Percentiles rank a stretch among this genome's conserved stretches.
These are phyloP conservation scores for Noccaea bulbosa DNA, from an alignment of 345 rosid species.

Conservation along the genomic window DNA sequence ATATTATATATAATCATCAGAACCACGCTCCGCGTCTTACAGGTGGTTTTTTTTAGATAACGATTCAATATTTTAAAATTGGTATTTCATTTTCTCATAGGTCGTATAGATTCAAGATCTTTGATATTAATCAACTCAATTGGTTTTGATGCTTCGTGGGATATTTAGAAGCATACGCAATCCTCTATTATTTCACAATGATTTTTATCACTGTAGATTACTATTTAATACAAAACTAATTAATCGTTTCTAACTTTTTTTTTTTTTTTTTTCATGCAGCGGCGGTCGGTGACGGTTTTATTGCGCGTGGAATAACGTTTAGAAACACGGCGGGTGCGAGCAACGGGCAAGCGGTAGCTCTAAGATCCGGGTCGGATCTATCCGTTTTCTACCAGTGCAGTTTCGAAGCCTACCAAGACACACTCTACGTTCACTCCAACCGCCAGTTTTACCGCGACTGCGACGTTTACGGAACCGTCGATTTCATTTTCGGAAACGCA, in stretches of 20 bases:
- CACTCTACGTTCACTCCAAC: constrained; percentile 65
- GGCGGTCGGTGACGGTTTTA: constrained; percentile 62
- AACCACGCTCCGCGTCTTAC: neutral
- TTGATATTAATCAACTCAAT: neutral
- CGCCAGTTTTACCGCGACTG: constrained; percentile 72
- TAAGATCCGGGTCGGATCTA: constrained; percentile 70
- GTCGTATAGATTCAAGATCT: too few species aligned
- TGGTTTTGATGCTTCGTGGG: neutral
- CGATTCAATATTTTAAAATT: too few species aligned
- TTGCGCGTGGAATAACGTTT: constrained; percentile 64
- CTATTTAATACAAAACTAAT: neutral
- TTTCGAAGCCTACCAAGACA: constrained; percentile 70
- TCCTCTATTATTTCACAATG: constrained; percentile 4
- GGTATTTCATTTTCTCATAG: too few species aligned
- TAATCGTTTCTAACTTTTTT: neutral
- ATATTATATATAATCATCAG: neutral
- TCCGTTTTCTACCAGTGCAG: constrained; percentile 69
- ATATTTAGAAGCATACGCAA: constrained; percentile 23
- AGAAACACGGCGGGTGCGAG: constrained; percentile 71
- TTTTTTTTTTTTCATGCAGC: constrained; percentile 49
- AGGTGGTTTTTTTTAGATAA: neutral
- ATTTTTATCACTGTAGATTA: neutral
- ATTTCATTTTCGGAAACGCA: constrained; percentile 69
- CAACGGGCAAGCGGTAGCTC: constrained; percentile 71
- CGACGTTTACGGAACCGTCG: constrained; percentile 60